Evolutionary conservation across 2,329 filamentous ascomycete species (phyloP), one percentile per base, ranked within the genome.

Genomic region (Trichoderma koningii): DNA sequence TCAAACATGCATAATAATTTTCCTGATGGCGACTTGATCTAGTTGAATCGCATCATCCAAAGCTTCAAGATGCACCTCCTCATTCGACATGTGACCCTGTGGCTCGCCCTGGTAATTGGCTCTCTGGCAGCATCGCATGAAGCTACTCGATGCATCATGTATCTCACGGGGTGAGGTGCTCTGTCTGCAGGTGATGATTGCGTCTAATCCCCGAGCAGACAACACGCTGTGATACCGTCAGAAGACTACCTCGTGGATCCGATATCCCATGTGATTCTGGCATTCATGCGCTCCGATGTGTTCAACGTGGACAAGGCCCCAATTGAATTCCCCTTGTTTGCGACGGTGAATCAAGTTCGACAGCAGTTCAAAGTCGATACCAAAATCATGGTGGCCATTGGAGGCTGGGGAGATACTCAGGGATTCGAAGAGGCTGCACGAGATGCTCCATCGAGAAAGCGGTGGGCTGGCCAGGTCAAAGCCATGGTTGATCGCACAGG

Each of bases 401-500:
- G 90, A 12, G 90, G 89, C 60, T 93, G 90, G 89, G 89, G 89
- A 0, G 87, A 91, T 66, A 87, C 83, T 0, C 73, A 75, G 7
- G 89, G 88, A 0, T 92, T 91, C 71, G 81, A 83, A 0, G 74
- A 73, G 10, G 88, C 83, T 0, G 85, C 87, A 1, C 80, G 78
- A 57, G 80, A 81, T 3, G 79, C 83, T 1, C 69, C 75, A 1
- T 82, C 81, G 1, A 83, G 87, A 17, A 78, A 80, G 66, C 77
- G 76, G 7, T 93, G 89, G 76, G 87, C 89, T 1, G 78, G 79
- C 51, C 90, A 90, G 69, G 81, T 92, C 1, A 84, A 82, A 7
- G 77, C 78, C 30, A 88, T 91, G 85, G 79, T 92, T 1, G 76
- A 82, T 4, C 76, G 75, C 0, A 86, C 84, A 14, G 86, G 85